Percentiles rank a stretch among this genome's conserved stretches.
Conservation (phyloP, 2,329 filamentous ascomycete species). For the Penicillium fuscoglaucum region DNA sequence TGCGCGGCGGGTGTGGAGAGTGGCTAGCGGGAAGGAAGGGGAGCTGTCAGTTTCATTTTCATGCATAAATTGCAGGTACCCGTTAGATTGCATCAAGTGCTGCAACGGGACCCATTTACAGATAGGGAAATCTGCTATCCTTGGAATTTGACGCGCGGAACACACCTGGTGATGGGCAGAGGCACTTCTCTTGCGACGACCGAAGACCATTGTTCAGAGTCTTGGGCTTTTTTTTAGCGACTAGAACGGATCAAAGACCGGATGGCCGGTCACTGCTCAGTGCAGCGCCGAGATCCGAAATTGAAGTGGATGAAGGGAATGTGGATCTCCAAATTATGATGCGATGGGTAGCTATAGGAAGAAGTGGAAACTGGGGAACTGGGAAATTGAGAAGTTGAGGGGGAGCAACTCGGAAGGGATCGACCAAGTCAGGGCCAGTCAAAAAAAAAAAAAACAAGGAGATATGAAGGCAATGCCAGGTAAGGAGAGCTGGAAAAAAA, state of each 20-base stretch:
- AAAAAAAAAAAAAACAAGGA: conserved; percentile 1
- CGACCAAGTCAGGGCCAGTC: background rate
- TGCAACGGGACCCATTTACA: background rate
- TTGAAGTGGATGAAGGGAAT: conserved; percentile 16
- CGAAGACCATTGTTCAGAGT: conserved; percentile 39
- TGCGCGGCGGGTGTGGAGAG: conserved; percentile 65
- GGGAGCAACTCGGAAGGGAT: conserved; percentile 4
- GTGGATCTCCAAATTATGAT: conserved; percentile 9
- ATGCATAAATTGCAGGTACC: conserved; percentile 12
- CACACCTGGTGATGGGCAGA: conserved; percentile 43
- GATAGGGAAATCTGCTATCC: background rate
- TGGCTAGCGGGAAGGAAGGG: conserved; percentile 50
- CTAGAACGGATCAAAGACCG: conserved; percentile 2
- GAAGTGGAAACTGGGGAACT: background rate
- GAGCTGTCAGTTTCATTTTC: conserved; percentile 15
- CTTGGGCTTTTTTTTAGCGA: background rate
- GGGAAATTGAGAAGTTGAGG: conserved; percentile 4
- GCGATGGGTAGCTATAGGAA: background rate
- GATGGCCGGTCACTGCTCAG: conserved; percentile 26
- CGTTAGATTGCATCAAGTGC: background rate
- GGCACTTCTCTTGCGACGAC: conserved; percentile 41
- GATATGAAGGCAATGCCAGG: conserved; percentile 4
- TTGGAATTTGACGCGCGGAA: conserved; percentile 1
- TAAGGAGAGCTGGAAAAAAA: background rate
- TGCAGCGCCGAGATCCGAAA: conserved; percentile 27